phyloP scores from a whole-genome alignment of 1,284 basidiomycete genomes.

The Malassezia psittaci region DNA sequence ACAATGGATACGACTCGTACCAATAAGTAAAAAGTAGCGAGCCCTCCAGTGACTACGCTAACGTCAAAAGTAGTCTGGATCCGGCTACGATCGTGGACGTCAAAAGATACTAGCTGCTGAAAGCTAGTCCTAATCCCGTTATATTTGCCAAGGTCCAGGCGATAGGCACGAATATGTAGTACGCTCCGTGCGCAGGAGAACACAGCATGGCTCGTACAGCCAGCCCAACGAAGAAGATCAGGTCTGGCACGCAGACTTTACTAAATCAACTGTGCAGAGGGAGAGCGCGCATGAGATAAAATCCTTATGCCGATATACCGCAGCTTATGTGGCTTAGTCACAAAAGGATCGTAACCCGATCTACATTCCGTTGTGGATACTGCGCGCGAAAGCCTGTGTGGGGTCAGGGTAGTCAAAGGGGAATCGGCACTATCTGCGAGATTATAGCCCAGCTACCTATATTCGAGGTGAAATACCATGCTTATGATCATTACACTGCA shows the following conservation, averaged over 20 bases:
- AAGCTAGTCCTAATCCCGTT: background rate
- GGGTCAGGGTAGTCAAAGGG: too few species aligned
- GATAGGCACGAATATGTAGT: background rate
- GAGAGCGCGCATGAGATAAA: background rate
- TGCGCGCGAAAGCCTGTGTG: too few species aligned
- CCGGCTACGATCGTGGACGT: too few species aligned
- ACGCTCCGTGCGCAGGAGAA: constrained; percentile 1
- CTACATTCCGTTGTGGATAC: background rate
- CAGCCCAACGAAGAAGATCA: background rate
- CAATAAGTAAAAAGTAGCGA: too few species aligned
- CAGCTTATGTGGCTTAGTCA: background rate
- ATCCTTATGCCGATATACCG: background rate
- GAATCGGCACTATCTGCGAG: too few species aligned
- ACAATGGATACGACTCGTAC: too few species aligned
- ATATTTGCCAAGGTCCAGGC: background rate
- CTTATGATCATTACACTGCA: too few species aligned
- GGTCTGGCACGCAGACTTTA: constrained; percentile 1
- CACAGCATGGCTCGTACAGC: constrained; percentile 2
- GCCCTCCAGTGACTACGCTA: too few species aligned
- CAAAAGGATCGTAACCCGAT: background rate
- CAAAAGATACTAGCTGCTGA: too few species aligned
- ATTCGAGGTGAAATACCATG: too few species aligned
- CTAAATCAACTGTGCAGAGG: background rate
- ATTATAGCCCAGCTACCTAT: too few species aligned
- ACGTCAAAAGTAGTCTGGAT: too few species aligned